Evolutionary conservation across 164 flowering plant genomes (phyloP).

Genomic region (Tetrastigma voinierianum): DNA sequence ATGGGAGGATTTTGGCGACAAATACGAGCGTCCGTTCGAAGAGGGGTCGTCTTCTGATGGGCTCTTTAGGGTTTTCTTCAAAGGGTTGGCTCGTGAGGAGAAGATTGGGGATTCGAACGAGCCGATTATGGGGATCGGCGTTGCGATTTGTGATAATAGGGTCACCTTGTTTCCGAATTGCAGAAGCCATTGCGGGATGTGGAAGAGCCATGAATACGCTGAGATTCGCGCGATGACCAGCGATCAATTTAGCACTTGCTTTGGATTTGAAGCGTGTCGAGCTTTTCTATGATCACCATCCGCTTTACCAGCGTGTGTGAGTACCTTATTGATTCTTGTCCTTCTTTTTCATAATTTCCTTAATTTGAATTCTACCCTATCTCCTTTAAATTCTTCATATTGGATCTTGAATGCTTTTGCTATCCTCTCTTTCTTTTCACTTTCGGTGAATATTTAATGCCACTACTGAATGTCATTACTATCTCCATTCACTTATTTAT

Average conservation of each 20-base stretch:
- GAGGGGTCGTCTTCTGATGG: conserved; percentile 32
- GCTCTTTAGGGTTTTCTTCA: conserved; percentile 49
- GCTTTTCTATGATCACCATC: conserved; percentile 40
- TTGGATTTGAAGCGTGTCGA: conserved; percentile 50
- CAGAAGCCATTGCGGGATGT: conserved; percentile 43
- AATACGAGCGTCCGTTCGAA: conserved; percentile 44
- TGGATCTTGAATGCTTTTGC: not conserved
- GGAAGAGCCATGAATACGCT: conserved; percentile 26
- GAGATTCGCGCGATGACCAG: conserved; percentile 62
- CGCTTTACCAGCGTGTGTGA: conserved; percentile 56
- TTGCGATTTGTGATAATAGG: conserved; percentile 60
- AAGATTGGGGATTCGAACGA: conserved; percentile 13
- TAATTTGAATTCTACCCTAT: no score
- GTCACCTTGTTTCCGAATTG: conserved; percentile 50
- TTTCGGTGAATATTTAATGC: not conserved
- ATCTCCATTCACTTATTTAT: no score
- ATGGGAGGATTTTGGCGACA: conserved; percentile 51
- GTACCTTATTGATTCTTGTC: conserved; percentile 14
- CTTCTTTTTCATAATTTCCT: not conserved
- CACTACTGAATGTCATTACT: not conserved
- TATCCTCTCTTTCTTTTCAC: not conserved
- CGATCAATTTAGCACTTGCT: conserved; percentile 49
- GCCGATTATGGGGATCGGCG: conserved; percentile 42
- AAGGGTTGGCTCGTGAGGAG: conserved; percentile 67
- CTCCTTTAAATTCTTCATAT: no score